phyloP scores from a whole-genome alignment of 345 rosid species.

The Viola odorata region DNA sequence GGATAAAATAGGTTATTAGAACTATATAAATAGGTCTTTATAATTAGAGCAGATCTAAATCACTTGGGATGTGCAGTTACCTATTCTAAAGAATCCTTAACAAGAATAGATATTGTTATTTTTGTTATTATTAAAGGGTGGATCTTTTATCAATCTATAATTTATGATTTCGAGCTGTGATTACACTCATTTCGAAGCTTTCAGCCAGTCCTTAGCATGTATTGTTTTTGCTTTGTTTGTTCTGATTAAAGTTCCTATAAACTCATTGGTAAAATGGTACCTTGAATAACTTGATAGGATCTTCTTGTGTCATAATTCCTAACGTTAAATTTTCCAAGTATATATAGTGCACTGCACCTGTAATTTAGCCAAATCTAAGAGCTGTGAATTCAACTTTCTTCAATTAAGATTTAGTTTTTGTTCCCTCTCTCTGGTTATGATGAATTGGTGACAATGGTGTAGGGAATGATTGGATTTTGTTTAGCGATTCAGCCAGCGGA shows the following conservation, averaged over 20 bases:
- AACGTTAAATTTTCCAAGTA: neutral
- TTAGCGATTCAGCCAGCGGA: conserved; percentile 62
- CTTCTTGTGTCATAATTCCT: neutral
- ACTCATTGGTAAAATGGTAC: too few relatives aligned
- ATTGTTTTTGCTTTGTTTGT: too few relatives aligned
- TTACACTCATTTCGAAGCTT: too few relatives aligned
- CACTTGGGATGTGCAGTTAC: neutral
- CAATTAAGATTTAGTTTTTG: neutral
- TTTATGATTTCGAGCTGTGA: too few relatives aligned
- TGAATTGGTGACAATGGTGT: conserved; percentile 17
- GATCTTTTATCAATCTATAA: too few relatives aligned
- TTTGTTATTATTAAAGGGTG: too few relatives aligned
- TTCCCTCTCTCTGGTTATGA: neutral
- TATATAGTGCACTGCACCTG: neutral
- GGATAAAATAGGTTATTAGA: neutral
- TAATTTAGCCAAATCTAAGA: neutral
- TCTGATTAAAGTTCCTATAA: too few relatives aligned
- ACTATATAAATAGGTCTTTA: neutral
- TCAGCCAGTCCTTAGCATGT: too few relatives aligned
- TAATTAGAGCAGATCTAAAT: neutral
- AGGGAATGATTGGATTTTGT: conserved; percentile 59
- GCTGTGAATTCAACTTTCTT: neutral
- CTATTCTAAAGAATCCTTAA: too few relatives aligned
- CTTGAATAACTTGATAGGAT: too few relatives aligned
- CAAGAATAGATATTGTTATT: too few relatives aligned